Evolutionary conservation across 257 asterid genomes (phyloP).

Genomic region (Ligustrum vulgare): DNA sequence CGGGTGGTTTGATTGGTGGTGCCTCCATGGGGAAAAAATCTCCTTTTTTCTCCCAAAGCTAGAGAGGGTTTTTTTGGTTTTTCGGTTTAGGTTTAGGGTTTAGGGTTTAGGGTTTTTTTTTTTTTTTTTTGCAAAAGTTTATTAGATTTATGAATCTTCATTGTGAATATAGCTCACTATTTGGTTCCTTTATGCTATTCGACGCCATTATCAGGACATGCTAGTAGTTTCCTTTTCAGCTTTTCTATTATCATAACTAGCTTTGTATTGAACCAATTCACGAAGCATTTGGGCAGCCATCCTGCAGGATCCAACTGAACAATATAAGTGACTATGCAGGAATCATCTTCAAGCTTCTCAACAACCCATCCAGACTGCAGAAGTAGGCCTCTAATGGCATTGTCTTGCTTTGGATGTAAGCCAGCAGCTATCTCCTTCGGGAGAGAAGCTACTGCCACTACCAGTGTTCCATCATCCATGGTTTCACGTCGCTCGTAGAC

Average conservation of each 20-base stretch:
- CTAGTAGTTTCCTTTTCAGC: conserved; percentile 73
- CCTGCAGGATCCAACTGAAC: conserved; percentile 98
- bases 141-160: too few species aligned
- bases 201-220: conserved; percentile 49
- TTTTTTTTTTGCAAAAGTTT: too few species aligned
- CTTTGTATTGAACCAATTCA: conserved; percentile 77
- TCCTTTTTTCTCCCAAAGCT: too few species aligned
- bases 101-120: too few species aligned
- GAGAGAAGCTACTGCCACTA: conserved; percentile 92
- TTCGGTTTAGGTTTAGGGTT: too few species aligned
- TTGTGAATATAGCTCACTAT: too few species aligned
- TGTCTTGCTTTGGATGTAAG: conserved; percentile 71
- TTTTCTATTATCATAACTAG: conserved; percentile 89
- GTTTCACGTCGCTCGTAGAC: conserved; percentile 84
- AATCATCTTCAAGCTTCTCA: conserved; percentile 74
- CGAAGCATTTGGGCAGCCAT: conserved; percentile 90
- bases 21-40: too few species aligned
- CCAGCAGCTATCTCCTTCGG: conserved; percentile 96
- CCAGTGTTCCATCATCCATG: conserved; percentile 93
- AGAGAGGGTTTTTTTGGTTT: too few species aligned
- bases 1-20: too few species aligned
- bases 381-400: conserved; percentile 70
- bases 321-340: conserved; percentile 88
- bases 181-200: too few species aligned
- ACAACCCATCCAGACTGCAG: conserved; percentile 96